Evolutionary conservation across 192 early-diverging fungal genomes (phyloP), one percentile per base, ranked within the genome.

Genomic region (Podochytrium sp.): DNA sequence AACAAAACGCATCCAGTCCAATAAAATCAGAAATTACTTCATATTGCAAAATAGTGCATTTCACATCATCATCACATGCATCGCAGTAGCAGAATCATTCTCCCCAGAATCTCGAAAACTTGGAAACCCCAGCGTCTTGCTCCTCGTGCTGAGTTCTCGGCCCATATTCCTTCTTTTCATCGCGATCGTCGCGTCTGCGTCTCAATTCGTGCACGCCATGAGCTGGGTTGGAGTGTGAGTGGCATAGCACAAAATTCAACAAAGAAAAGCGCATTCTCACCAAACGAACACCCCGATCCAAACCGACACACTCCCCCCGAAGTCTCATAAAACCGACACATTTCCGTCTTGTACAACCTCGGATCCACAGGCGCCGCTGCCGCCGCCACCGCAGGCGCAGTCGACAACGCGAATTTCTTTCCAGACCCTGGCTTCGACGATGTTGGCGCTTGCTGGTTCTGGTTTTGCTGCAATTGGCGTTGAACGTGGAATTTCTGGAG

Each of bases 291-390:
- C n/a, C 32, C 30, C 16, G 20, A 18, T 30, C 66, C 66, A 33
- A 69, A 69, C 23, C 53, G 49, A 55, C 66, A 69, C 20, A 33
- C 25, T 20, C 47, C 52, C 2, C 66, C 66, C 14, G 49, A 25
- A 23, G 49, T 30, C 38, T 69, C 66, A 25, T 39, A 69, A 27
- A 69, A 69, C 20, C 66, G 32, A 29, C 66, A 69, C 32, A 69
- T 69, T 69, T 69, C 66, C 1, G 66, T 69, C 53, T 69, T 69
- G 53, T 55, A 69, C 12, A 69, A 55, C 51, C 66, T 7, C 37
- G 66, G 66, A 50, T 69, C 66, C 23, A 43, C 49, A 0, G 47
- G 18, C 34, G 64, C 49, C 10, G 47, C 12, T 32, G 55, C 7
- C 55, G 55, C 43, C n/a, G 12, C 18, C 33, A 10, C 2, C 30